Conservation (phyloP, 2,329 filamentous ascomycete genomes). For the Albifimbria verrucaria region DNA sequence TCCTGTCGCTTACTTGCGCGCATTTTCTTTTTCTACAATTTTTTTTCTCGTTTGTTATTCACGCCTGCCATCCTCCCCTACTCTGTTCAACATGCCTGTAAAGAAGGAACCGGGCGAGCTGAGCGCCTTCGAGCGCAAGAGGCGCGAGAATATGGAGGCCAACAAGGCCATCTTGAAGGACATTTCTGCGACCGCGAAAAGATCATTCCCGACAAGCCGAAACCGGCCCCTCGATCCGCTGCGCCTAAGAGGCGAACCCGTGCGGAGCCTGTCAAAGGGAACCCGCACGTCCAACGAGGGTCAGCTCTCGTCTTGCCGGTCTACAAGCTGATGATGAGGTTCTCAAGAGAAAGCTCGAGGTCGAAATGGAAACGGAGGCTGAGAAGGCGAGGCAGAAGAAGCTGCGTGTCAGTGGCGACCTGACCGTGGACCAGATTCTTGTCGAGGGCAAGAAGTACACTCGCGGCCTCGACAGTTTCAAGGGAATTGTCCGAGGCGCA, state of each 20-base stretch:
- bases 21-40: no score
- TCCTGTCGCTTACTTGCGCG: no score
- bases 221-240: slow-evolving; percentile 37
- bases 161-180: slow-evolving; percentile 80
- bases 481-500: slow-evolving; percentile 58
- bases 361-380: slow-evolving; percentile 42
- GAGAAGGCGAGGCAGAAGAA: slow-evolving; percentile 55
- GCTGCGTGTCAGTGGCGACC: slow-evolving; percentile 48
- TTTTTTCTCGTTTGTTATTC: no score
- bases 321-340: slow-evolving; percentile 45
- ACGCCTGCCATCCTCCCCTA: background rate
- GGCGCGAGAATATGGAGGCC: slow-evolving; percentile 81
- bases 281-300: slow-evolving; percentile 46
- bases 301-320: slow-evolving; percentile 57
- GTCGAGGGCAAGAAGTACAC: slow-evolving; percentile 79
- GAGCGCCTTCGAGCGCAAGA: slow-evolving; percentile 82
- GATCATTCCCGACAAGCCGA: slow-evolving; percentile 58
- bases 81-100: slow-evolving; percentile 37
- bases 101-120: slow-evolving; percentile 45
- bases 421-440: slow-evolving; percentile 73
- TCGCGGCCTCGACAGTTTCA: slow-evolving; percentile 62
- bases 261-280: slow-evolving; percentile 45
- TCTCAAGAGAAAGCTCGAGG: slow-evolving; percentile 47
- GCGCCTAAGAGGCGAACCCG: slow-evolving; percentile 23
- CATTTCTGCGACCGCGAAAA: slow-evolving; percentile 69